Base-by-base conservation (phyloP, 1,139 yeast species). In the Suhomyces guaymorum region DNA sequence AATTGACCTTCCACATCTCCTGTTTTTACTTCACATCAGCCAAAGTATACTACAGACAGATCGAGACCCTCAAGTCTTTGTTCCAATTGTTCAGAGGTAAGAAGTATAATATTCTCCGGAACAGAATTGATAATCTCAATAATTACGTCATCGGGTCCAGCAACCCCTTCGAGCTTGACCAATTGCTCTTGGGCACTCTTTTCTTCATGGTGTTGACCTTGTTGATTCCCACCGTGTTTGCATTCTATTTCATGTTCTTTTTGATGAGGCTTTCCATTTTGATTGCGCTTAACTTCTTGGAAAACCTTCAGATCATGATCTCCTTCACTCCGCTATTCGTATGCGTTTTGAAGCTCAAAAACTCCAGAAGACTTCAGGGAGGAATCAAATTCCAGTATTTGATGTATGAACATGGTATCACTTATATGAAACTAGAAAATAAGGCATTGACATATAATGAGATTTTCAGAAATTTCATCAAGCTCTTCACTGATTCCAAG, bases 311-410 rank as follows among this genome's bases (percentile, higher is more conserved):
- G 41, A 79, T 92, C 8, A 59, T 79, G 26, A 57, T 89, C 35
- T 90, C 89, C 51, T 92, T 89, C 54, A 78, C 85, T 50, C 99
- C 99, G 0, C 55, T 90, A 14, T 92, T 92, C 61, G 90, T 89
- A 1, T 57, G 90, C 2, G 62, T 94, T 35, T 62, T 92, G 28
- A 79, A 94, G 48, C 38, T 88, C 32, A 94, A 92, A 55, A 94
- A 90, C 53, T 80, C 89, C 8, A 78, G 75, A 38, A 68, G 99
- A 44, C 64, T 94, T 13, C 98, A 97, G n/a, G 96, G 96, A 1
- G 97, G 97, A 0, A 68, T 92, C 5, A 62, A 59, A 6, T 66
- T 86, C 39, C 61, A 60, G 12, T 52, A 58, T 30, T 21, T 58
- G 18, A 43, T 48, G 27, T 49, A 37, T 26, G 40, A 44, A 6